Conservation (phyloP, 768 basidiomycete genomes). For the Mycena galopus region DNA sequence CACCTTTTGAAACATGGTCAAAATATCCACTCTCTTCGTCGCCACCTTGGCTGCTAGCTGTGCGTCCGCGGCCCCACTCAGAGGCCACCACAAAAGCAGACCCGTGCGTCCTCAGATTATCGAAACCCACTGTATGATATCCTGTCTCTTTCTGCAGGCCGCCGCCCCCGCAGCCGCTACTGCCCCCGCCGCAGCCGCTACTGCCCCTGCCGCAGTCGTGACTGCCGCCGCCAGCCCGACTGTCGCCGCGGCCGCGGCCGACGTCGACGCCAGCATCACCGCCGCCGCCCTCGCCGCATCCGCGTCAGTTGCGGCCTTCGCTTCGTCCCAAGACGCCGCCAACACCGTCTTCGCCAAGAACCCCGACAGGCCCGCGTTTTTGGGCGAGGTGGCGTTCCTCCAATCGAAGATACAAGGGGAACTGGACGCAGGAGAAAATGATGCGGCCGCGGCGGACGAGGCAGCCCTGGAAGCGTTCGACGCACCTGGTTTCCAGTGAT, state of each 20-base stretch:
- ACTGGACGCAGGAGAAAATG: constrained; percentile 3
- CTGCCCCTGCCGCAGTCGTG: not conserved
- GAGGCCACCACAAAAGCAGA: not conserved
- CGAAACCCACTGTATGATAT: not conserved
- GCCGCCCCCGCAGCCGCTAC: not conserved
- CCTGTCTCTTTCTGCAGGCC: constrained; percentile 1
- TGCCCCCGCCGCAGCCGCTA: constrained; percentile 3
- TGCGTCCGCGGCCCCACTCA: not conserved
- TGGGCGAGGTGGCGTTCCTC: not conserved
- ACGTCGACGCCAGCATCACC: constrained; percentile 1
- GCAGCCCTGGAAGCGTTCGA: constrained; percentile 1
- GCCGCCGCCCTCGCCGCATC: constrained; percentile 2
- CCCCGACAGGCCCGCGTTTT: not conserved
- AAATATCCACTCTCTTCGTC: not conserved
- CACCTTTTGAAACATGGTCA: constrained; percentile 1
- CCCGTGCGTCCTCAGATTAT: not conserved
- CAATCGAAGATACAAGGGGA: constrained; percentile 1
- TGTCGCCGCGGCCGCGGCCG: not conserved
- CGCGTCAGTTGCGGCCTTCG: not conserved
- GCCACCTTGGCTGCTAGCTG: not conserved
- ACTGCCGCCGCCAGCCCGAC: not conserved
- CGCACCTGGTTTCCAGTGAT: not conserved
- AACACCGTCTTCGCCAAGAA: not conserved
- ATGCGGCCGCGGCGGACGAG: not conserved
- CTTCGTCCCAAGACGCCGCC: constrained; percentile 1